phyloP scores from a whole-genome alignment of 176 grass and related monocot genomes.

The Panicum miliaceum region DNA sequence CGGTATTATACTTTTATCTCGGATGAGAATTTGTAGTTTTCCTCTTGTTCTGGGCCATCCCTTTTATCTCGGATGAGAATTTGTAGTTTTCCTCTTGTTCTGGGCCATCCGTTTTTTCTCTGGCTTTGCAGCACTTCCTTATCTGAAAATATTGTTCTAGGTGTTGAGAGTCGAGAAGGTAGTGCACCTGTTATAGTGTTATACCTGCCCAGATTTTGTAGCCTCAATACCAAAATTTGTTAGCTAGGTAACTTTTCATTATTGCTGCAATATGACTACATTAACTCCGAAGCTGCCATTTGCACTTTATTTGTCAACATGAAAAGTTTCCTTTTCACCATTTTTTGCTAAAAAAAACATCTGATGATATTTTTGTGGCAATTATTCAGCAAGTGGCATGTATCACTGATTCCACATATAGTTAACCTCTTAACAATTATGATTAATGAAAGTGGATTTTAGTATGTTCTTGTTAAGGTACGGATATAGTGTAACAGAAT shows the following conservation, averaged over 20 bases:
- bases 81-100: background rate
- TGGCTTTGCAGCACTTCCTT: background rate
- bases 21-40: too few species aligned
- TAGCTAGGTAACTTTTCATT: background rate
- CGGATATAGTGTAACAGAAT: background rate
- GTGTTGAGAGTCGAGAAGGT: background rate
- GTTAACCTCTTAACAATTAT: background rate
- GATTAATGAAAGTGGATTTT: background rate
- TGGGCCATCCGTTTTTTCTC: background rate
- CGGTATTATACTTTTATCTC: background rate
- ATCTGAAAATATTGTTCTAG: background rate
- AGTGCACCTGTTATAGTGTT: background rate
- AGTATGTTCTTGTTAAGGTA: constrained; percentile 10
- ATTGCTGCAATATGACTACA: constrained; percentile 5
- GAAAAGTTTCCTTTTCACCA: background rate
- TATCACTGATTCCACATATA: constrained; percentile 2
- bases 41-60: too few species aligned
- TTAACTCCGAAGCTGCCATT: background rate
- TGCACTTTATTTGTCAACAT: constrained; percentile 9
- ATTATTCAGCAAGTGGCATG: background rate
- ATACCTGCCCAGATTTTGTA: background rate
- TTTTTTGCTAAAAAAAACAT: background rate
- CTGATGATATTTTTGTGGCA: background rate
- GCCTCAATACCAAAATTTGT: background rate
- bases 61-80: background rate